phyloP scores from a whole-genome alignment of 1,284 basidiomycete genomes.

The Trichosporon sp. region DNA sequence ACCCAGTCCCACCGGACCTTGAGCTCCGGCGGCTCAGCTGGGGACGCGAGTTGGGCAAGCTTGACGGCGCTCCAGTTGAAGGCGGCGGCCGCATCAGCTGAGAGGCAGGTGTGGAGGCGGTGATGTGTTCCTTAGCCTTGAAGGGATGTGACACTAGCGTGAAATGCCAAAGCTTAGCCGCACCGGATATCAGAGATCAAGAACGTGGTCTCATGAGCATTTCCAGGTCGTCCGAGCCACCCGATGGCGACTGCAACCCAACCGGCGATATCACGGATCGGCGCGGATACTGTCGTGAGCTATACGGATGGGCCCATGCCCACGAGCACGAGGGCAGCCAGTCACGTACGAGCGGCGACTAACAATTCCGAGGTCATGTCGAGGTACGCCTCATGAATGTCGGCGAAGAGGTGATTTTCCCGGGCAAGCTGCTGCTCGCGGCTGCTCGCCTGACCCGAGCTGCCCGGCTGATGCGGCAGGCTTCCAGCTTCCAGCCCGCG shows the following conservation, averaged over 20 bases:
- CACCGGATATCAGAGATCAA: neutral
- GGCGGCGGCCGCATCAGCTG: neutral
- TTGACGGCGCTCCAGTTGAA: neutral
- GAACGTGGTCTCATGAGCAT: conserved; percentile 8
- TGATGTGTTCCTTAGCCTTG: conserved; percentile 1
- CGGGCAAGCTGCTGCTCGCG: neutral
- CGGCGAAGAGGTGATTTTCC: neutral
- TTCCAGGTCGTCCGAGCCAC: neutral
- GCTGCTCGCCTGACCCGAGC: neutral
- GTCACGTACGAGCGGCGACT: neutral
- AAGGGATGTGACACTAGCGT: conserved; percentile 11
- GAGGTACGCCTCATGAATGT: neutral
- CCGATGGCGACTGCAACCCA: neutral
- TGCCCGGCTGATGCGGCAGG: neutral
- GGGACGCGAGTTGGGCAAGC: neutral
- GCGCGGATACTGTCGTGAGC: neutral
- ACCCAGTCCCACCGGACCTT: neutral
- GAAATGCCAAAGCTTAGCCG: neutral
- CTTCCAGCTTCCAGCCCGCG: neutral
- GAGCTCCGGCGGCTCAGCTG: neutral
- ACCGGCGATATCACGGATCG: neutral
- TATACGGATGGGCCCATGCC: no score
- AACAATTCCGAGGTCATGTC: neutral
- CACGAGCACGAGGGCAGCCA: neutral
- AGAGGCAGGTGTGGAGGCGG: neutral